These are phyloP conservation scores for Picea mariana DNA, from an alignment of 83 land plant species.

Conservation along the genomic window DNA sequence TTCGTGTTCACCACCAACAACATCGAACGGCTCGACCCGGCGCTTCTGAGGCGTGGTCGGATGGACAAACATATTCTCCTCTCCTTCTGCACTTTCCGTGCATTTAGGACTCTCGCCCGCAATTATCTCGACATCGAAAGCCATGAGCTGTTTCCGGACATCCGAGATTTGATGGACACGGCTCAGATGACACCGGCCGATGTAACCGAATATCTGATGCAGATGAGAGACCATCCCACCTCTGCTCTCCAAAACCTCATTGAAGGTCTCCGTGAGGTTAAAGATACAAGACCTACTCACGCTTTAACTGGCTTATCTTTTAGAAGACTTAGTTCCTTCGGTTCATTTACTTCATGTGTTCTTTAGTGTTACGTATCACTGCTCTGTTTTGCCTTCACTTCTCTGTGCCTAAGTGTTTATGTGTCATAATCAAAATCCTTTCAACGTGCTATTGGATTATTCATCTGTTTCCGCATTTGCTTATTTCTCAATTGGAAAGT, in stretches of 20 bases:
- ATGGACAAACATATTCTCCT: constrained; percentile 61
- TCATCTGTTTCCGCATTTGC: no score
- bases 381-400: no score
- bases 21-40: constrained; percentile 56
- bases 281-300: no score
- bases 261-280: neutral
- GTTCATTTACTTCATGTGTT: no score
- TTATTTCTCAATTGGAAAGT: no score
- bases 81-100: constrained; percentile 34
- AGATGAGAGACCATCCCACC: neutral
- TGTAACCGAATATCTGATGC: constrained; percentile 1
- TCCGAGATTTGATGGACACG: constrained; percentile 9
- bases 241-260: neutral
- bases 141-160: constrained; percentile 35
- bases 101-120: constrained; percentile 40
- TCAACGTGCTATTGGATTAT: no score
- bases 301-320: no score
- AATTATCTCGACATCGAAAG: constrained; percentile 39
- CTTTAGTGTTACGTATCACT: no score
- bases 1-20: constrained; percentile 60
- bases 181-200: constrained; percentile 14
- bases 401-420: no score
- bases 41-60: constrained; percentile 52
- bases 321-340: neutral
- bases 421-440: no score